These are phyloP conservation scores for Plasmodium malariae DNA, from an alignment of 169 alveolate genomes.

Conservation along the genomic window DNA sequence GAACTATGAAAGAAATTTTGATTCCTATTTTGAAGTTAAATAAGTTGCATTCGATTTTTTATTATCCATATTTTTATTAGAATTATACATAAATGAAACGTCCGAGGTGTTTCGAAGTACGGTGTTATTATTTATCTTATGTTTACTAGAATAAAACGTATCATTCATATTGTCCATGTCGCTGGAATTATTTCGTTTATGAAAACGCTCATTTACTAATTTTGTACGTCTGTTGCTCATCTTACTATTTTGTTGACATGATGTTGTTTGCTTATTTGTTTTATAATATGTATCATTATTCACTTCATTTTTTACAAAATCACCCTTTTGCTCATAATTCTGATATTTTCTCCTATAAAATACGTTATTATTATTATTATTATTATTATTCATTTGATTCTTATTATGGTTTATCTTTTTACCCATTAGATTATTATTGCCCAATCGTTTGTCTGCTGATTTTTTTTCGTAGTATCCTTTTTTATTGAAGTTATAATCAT, in stretches of 20 bases:
- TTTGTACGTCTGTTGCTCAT: conserved; percentile 8
- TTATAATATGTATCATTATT: conserved; percentile 11
- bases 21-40: conserved; percentile 17
- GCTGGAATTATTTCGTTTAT: conserved; percentile 31
- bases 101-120: conserved; percentile 14
- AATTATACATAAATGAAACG: neutral
- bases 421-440: neutral
- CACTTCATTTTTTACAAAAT: conserved; percentile 14
- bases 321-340: conserved; percentile 11
- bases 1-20: too few relatives aligned
- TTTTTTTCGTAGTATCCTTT: conserved; percentile 13
- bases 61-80: conserved; percentile 13
- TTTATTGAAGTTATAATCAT: conserved; percentile 22
- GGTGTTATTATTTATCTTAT: conserved; percentile 1
- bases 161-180: conserved; percentile 18
- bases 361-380: neutral
- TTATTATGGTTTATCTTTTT: conserved; percentile 15
- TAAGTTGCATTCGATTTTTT: conserved; percentile 1
- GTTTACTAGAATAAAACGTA: neutral
- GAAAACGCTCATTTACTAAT: conserved; percentile 28
- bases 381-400: neutral
- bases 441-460: conserved; percentile 4
- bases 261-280: neutral
- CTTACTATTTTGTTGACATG: conserved; percentile 8
- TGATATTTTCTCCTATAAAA: conserved; percentile 25